phyloP scores from a whole-genome alignment of 176 grass and related monocot genomes.

The Carex scoparia region DNA sequence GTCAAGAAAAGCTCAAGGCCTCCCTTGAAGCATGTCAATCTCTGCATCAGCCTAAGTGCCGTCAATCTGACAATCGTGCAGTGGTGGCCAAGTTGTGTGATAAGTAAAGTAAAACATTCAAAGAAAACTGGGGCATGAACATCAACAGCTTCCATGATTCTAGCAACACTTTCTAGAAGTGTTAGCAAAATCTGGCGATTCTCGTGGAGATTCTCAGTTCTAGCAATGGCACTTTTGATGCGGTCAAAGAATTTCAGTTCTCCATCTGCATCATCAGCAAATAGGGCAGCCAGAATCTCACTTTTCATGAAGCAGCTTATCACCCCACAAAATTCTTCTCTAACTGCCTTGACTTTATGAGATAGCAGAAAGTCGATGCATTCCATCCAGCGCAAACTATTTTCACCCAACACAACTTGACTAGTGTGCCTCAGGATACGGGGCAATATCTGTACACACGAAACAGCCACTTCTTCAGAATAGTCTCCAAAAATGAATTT shows the following conservation, averaged over 20 bases:
- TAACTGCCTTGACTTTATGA: constrained; percentile 63
- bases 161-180: constrained; percentile 65
- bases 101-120: constrained; percentile 65
- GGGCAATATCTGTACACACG: constrained; percentile 62
- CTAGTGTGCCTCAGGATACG: constrained; percentile 67
- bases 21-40: constrained; percentile 60
- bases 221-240: constrained; percentile 53
- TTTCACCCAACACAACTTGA: constrained; percentile 48
- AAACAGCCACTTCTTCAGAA: constrained; percentile 58
- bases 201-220: constrained; percentile 48
- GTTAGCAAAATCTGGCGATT: constrained; percentile 59
- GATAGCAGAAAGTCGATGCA: constrained; percentile 72
- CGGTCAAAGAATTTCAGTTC: constrained; percentile 61
- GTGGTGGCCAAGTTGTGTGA: constrained; percentile 57
- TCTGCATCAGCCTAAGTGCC: constrained; percentile 60
- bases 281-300: constrained; percentile 55
- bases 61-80: constrained; percentile 60
- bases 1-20: constrained; percentile 66
- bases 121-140: constrained; percentile 63
- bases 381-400: constrained; percentile 48
- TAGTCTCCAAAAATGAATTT: constrained; percentile 56
- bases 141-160: constrained; percentile 65
- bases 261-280: constrained; percentile 45
- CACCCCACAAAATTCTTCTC: constrained; percentile 71
- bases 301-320: constrained; percentile 75